These are phyloP conservation scores for Leptographium galeiforme DNA, from an alignment of 2,329 filamentous ascomycete species.

Conservation along the genomic window DNA sequence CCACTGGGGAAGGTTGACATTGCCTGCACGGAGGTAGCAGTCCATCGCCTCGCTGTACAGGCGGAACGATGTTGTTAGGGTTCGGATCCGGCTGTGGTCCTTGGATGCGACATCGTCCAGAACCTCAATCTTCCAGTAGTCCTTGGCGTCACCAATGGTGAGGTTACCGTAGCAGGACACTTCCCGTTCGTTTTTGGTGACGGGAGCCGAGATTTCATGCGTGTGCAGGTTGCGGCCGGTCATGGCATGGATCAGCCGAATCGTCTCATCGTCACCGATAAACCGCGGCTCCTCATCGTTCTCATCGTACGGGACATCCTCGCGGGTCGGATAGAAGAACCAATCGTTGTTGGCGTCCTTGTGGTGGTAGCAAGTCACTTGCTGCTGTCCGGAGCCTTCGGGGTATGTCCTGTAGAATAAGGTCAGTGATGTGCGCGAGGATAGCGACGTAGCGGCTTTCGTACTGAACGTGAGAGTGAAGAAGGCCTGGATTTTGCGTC, in stretches of 20 bases:
- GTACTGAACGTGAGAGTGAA: conserved; percentile 85
- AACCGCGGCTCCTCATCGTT: conserved; percentile 60
- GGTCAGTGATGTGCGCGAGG: background rate
- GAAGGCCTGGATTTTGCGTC: conserved; percentile 37
- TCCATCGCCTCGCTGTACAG: conserved; percentile 69
- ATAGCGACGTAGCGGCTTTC: background rate
- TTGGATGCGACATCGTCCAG: conserved; percentile 78
- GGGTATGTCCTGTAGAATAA: conserved; percentile 52
- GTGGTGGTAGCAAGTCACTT: conserved; percentile 98
- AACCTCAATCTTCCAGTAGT: conserved; percentile 92
- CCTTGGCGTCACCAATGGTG: conserved; percentile 91
- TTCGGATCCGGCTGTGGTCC: conserved; percentile 74
- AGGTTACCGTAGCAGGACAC: conserved; percentile 94
- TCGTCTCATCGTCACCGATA: conserved; percentile 60
- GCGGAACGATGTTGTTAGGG: conserved; percentile 85
- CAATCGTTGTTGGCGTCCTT: conserved; percentile 99
- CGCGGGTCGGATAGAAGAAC: conserved; percentile 94
- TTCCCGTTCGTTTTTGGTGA: conserved; percentile 82
- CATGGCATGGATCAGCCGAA: conserved; percentile 86
- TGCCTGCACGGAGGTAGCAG: conserved; percentile 91
- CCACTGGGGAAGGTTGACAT: conserved; percentile 94
- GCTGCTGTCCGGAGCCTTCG: conserved; percentile 85
- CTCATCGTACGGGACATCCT: conserved; percentile 57
- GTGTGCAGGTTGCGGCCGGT: conserved; percentile 96
- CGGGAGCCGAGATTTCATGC: conserved; percentile 74